Evolutionary conservation across 2,329 filamentous ascomycete genomes (phyloP).

Genomic region (Phyllosticta citriasiana): DNA sequence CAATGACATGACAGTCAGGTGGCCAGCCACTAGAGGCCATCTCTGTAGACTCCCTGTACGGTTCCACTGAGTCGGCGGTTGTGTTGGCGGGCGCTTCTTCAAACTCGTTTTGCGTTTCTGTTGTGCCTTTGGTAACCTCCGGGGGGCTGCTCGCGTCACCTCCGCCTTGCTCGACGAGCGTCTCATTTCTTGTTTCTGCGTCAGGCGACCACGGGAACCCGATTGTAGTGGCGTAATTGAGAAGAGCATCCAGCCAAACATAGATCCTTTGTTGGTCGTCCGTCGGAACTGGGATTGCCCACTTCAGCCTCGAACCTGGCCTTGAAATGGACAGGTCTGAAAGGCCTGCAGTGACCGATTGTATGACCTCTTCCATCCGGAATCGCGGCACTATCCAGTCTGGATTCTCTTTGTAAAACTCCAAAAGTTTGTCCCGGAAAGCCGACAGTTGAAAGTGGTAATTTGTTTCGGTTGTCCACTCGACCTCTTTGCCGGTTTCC

Average conservation of each 20-base stretch:
- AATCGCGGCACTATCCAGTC: constrained; percentile 62
- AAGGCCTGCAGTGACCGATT: constrained; percentile 66
- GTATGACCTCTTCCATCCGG: constrained; percentile 68
- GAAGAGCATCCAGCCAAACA: constrained; percentile 91
- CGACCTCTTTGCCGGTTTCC: constrained; percentile 86
- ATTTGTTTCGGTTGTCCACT: constrained; percentile 88
- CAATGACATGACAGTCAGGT: constrained; percentile 82
- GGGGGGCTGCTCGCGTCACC: neutral
- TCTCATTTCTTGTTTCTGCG: neutral
- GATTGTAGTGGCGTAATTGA: constrained; percentile 85
- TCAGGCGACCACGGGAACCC: constrained; percentile 70
- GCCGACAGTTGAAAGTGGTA: constrained; percentile 89
- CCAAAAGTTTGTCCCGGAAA: constrained; percentile 66
- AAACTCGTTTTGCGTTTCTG: neutral
- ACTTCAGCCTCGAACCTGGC: constrained; percentile 64
- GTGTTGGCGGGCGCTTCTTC: neutral
- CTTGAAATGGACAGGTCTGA: constrained; percentile 85
- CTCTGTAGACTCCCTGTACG: neutral
- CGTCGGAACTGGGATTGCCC: constrained; percentile 83
- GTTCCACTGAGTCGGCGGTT: neutral
- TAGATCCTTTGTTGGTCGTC: constrained; percentile 87
- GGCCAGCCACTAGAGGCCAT: constrained; percentile 63
- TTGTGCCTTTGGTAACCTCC: neutral
- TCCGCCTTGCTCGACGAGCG: constrained; percentile 30
- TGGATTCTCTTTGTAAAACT: constrained; percentile 70